A percentile compares a stretch with the other conserved stretches of the same genome.
These are phyloP conservation scores for Skeletonema costatum DNA, from an alignment of 108 stramenopile genomes.

Conservation along the genomic window DNA sequence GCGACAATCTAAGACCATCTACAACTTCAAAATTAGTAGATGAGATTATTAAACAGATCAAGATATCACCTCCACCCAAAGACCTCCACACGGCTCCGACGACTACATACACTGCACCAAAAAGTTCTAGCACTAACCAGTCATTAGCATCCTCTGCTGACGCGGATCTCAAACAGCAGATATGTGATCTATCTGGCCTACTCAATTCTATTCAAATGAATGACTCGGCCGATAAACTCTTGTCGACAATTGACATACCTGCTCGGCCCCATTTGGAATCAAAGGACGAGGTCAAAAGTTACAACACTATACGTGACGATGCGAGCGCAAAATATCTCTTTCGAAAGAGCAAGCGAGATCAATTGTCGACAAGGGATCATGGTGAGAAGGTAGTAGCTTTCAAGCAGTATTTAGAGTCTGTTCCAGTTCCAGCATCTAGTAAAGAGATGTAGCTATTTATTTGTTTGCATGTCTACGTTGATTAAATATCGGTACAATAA, in stretches of 20 bases:
- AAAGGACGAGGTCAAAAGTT: neutral
- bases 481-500: too few species aligned
- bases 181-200: neutral
- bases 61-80: neutral
- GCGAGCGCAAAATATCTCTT: neutral
- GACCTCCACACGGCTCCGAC: neutral
- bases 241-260: neutral
- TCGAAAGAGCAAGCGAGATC: neutral
- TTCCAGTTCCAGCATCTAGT: neutral
- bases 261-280: neutral
- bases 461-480: too few species aligned
- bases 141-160: neutral
- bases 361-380: neutral
- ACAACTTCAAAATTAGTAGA: neutral
- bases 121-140: too few species aligned
- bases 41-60: neutral
- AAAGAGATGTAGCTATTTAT: neutral
- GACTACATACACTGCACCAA: too few species aligned
- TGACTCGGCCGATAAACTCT: neutral
- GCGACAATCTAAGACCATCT: neutral
- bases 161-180: neutral
- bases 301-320: neutral
- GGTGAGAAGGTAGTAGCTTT: neutral
- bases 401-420: neutral
- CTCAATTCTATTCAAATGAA: neutral